Conservation (phyloP, 768 basidiomycete genomes). For the Tephrocybe sp. region DNA sequence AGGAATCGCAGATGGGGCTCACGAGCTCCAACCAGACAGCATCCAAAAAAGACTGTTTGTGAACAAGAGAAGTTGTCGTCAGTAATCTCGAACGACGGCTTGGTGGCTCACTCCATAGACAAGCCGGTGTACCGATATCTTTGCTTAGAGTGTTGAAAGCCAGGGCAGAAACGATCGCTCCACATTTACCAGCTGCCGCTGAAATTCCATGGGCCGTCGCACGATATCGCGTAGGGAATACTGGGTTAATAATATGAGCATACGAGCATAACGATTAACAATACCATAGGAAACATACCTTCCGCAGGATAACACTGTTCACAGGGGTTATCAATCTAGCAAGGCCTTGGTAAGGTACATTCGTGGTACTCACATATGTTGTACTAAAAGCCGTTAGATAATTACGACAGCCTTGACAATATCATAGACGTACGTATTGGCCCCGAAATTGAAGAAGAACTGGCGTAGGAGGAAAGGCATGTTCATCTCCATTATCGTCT, state of each 20-base stretch:
- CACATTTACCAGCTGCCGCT: slow-evolving; percentile 72
- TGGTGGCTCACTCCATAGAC: slow-evolving; percentile 67
- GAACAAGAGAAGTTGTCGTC: background rate
- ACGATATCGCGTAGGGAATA: slow-evolving; percentile 77
- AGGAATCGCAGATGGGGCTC: too few relatives aligned
- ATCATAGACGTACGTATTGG: slow-evolving; percentile 52
- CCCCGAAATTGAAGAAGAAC: slow-evolving; percentile 86
- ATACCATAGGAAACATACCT: slow-evolving; percentile 19
- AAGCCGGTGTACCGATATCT: slow-evolving; percentile 60
- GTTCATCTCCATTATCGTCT: background rate
- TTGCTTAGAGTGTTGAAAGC: slow-evolving; percentile 66
- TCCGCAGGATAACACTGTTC: slow-evolving; percentile 72
- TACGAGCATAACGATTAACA: background rate
- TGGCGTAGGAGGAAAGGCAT: slow-evolving; percentile 19
- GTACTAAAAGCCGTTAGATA: slow-evolving; percentile 32
- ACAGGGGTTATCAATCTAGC: too few relatives aligned
- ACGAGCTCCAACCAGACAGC: slow-evolving; percentile 57
- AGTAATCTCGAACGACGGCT: slow-evolving; percentile 1
- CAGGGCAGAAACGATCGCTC: slow-evolving; percentile 76
- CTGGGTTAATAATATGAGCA: slow-evolving; percentile 19
- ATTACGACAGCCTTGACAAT: background rate
- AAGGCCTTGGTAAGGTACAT: too few relatives aligned
- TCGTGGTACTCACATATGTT: slow-evolving; percentile 52
- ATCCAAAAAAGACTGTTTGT: slow-evolving; percentile 63
- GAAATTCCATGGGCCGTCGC: slow-evolving; percentile 75